Conservation (phyloP, 306 rosid species). For the Mimosa bimucronata region DNA sequence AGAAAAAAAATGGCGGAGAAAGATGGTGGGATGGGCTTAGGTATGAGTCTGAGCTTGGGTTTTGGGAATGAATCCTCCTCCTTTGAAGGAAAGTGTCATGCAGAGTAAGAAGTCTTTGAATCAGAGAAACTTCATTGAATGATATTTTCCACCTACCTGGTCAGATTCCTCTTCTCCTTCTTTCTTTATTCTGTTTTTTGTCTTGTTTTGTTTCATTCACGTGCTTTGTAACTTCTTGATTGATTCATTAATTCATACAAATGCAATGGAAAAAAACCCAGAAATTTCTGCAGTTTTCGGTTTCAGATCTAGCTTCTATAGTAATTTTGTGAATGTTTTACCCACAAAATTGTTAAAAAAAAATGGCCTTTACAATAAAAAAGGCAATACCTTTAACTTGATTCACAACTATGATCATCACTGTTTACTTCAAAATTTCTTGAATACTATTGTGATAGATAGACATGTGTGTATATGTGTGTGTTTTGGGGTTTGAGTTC, state of each 20-base stretch:
- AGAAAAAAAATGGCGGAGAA: conserved; percentile 62
- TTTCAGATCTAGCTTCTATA: background rate
- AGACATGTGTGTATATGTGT: background rate
- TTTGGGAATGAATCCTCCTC: conserved; percentile 34
- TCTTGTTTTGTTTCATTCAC: too few relatives aligned
- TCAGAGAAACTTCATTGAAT: conserved; percentile 50
- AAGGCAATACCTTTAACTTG: background rate
- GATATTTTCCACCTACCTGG: conserved; percentile 58
- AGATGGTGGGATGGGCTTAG: conserved; percentile 58
- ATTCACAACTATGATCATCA: background rate
- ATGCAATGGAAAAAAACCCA: background rate
- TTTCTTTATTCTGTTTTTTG: background rate
- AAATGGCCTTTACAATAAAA: background rate
- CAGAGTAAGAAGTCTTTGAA: conserved; percentile 43
- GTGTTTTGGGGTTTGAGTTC: background rate
- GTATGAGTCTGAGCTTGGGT: conserved; percentile 59
- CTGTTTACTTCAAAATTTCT: background rate
- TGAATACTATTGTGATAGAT: conserved; percentile 7
- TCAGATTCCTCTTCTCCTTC: background rate
- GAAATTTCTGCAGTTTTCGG: background rate
- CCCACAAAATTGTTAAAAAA: background rate
- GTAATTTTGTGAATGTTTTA: background rate
- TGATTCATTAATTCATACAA: background rate
- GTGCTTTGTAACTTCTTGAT: too few relatives aligned
- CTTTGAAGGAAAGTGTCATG: conserved; percentile 44